Evolutionary conservation across 495 filamentous ascomycete species (phyloP), one percentile per base, ranked within the genome.

Genomic region (Penicillium mononematosum): DNA sequence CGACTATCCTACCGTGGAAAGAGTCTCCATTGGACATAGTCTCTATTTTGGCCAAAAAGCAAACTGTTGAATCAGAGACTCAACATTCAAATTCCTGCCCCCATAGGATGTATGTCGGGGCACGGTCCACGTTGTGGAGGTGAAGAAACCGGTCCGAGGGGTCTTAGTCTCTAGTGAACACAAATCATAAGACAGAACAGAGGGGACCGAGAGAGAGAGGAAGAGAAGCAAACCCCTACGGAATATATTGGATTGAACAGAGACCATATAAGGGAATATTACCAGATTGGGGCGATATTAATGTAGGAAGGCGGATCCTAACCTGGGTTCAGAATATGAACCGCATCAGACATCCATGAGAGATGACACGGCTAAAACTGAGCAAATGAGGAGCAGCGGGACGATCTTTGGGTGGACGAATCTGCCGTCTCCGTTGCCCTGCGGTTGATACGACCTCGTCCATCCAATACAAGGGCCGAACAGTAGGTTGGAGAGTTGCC

Each of bases 381-480:
- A 53, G 48, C 54, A 69, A 60, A 67, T 66, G 53, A 62, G 50
- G 63, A 67, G 58, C 58, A 58, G 42, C 63, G 60, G 56, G 66
- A 58, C 60, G 31, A 65, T 62, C 55, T 61, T 19, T 45, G 32
- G 34, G 38, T 59, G 58, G 57, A 49, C 58, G 58, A 69, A 69
- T 69, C 60, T 50, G 44, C 53, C 55, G 53, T 43, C 27, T 22
- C 50, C 36, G 53, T 58, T 61, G 50, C 42, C 44, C 48, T 59
- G 54, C 32, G 51, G 39, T 55, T 38, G 55, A 58, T 64, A 67
- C 61, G 16, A 39, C 5, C 52, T 20, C 14, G 44, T 27, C 17
- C 44, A 29, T 46, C 24, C 46, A 44, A 67, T 69, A 69, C 66
- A 67, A 69, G 66, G 63, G 63, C 66, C 66, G 58, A 69, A 69